These are phyloP conservation scores for Colletotrichum neosansevieriae DNA, from an alignment of 2,329 filamentous ascomycete genomes.

Conservation along the genomic window DNA sequence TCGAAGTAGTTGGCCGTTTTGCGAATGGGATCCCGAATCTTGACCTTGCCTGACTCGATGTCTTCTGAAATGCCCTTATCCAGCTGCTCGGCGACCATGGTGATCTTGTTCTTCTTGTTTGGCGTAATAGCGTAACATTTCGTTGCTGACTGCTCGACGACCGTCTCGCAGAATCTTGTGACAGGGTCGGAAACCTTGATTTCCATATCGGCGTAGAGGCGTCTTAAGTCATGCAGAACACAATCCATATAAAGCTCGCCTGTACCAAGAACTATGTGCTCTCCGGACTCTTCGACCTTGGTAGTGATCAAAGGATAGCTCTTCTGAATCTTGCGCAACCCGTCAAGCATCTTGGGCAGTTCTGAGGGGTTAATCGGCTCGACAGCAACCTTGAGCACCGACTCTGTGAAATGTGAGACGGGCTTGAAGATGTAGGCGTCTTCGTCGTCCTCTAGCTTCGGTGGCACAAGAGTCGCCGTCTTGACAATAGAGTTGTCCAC, in stretches of 20 bases:
- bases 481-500: conserved; percentile 99
- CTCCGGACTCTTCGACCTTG: conserved; percentile 97
- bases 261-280: conserved; percentile 94
- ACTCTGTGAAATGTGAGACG: conserved; percentile 94
- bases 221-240: conserved; percentile 91
- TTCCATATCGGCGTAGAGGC: conserved; percentile 98
- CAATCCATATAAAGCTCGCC: conserved; percentile 99
- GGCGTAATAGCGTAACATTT: conserved; percentile 98
- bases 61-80: conserved; percentile 96
- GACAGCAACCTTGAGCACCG: conserved; percentile 96
- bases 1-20: conserved; percentile 98
- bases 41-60: conserved; percentile 91
- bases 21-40: conserved; percentile 90
- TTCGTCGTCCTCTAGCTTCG: conserved; percentile 85
- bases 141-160: conserved; percentile 95
- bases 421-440: conserved; percentile 96
- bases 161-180: conserved; percentile 96
- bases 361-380: conserved; percentile 99
- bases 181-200: conserved; percentile 99
- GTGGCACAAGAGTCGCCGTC: conserved; percentile 88
- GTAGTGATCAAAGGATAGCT: conserved; percentile 96
- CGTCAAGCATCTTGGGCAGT: conserved; percentile 98
- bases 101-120: conserved; percentile 99
- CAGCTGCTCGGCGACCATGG: conserved; percentile 96
- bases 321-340: conserved; percentile 96